Conservation (phyloP, 2,329 filamentous ascomycete genomes). For the Phialophora expanda region DNA sequence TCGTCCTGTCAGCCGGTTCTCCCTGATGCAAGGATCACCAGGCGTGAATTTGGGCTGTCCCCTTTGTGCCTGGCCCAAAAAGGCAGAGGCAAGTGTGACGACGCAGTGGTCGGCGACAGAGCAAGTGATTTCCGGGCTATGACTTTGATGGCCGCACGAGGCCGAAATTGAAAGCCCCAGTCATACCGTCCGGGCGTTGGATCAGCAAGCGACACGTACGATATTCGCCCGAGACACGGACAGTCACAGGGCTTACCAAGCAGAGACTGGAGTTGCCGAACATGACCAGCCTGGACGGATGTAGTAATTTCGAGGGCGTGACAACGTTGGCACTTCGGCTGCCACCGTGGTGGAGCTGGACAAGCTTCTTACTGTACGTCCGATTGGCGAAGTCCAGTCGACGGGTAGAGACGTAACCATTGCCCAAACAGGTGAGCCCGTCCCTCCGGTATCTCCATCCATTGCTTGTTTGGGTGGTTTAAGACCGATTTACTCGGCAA, state of each 20-base stretch:
- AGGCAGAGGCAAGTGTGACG: neutral
- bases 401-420: slow-evolving; percentile 12
- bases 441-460: slow-evolving; percentile 18
- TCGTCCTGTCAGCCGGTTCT: too few species aligned
- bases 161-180: neutral
- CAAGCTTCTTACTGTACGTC: neutral
- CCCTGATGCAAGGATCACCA: neutral
- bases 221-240: slow-evolving; percentile 12
- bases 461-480: neutral
- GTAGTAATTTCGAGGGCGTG: neutral
- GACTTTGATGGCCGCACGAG: neutral
- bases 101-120: neutral
- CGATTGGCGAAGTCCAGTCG: neutral
- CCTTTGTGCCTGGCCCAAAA: neutral
- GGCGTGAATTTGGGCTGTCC: neutral
- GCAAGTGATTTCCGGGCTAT: neutral
- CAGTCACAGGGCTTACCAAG: neutral
- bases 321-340: neutral
- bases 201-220: neutral
- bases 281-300: neutral
- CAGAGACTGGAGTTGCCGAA: neutral
- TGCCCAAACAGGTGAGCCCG: neutral
- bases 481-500: neutral
- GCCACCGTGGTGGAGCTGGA: neutral
- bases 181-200: slow-evolving; percentile 3